Evolutionary conservation across 1,284 basidiomycete species (phyloP), one percentile per base, ranked within the genome.

Genomic region (Cystobasidium sp.): DNA sequence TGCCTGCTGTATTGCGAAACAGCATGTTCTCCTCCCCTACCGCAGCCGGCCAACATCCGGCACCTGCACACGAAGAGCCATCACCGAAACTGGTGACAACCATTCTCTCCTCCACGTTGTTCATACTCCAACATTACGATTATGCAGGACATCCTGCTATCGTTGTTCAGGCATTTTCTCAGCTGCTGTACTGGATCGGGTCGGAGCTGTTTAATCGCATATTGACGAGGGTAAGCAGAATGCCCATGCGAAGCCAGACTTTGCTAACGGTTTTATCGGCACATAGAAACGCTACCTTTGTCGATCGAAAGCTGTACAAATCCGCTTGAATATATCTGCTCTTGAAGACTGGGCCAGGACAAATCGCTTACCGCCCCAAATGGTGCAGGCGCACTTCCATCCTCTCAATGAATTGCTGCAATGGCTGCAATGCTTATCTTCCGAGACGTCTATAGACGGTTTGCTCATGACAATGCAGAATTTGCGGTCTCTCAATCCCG

Each of bases 191-290:
- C 81, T 96, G 93, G 93, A 81, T 85, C 70, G 83, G 85, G 14
- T 84, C 92, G 82, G 96, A 99, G 84, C 87, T 93, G 43, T 99
- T 98, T 85, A 99, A 99, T 83, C 90, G 95, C 43, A 87, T 97
- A 49, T 84, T 97, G 43, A 92, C 91, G 2, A 87, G 78, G 75
- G 79, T 78, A n/a, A 41, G 76, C 47, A 8, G 39, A 22, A n/a
- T 31, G 18, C 52, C n/a, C 24, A 39, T 55, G 20, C 62, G 39
- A 43, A 61, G 8, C 47, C 31, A 39, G 31, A 68, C 65, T 59
- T 53, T 24, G 5, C 22, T 8, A n/a, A 55, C 52, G 49, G 14
- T 46, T 14, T 41, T 53, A 18, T 56, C 20, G 8, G n/a, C n/a
- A n/a, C n/a, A 31, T 74, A 94, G 68, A 94, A 94, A 83, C 96